Conservation (phyloP, 495 filamentous ascomycete species). For the Penicillium maclennaniae region DNA sequence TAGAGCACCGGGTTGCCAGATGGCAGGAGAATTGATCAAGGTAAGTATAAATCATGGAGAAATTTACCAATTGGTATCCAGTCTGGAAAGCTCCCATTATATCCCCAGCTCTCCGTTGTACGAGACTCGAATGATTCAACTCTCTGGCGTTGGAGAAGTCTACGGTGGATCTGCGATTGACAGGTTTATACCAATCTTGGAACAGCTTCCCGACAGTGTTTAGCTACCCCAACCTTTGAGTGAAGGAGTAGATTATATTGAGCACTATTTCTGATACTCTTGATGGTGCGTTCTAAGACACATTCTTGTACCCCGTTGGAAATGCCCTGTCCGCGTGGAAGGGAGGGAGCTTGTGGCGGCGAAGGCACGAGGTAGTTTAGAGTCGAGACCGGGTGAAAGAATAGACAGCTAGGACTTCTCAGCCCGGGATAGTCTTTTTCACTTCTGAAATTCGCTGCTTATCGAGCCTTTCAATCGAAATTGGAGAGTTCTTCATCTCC, state of each 20-base stretch:
- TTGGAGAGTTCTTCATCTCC: too few relatives aligned
- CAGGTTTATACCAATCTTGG: not conserved
- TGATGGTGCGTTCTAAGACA: too few relatives aligned
- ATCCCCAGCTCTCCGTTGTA: not conserved
- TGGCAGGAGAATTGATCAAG: not conserved
- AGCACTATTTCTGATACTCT: not conserved
- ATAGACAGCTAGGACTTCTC: not conserved
- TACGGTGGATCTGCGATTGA: not conserved
- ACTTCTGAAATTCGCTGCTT: too few relatives aligned
- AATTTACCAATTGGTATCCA: not conserved
- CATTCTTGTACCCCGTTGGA: not conserved
- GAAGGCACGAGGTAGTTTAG: not conserved
- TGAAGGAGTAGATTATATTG: not conserved
- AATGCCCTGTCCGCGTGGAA: not conserved
- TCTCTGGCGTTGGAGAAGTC: not conserved
- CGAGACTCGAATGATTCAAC: not conserved
- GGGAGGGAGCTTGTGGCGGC: not conserved
- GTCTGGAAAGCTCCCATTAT: not conserved
- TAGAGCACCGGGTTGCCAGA: not conserved
- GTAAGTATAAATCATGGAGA: not conserved
- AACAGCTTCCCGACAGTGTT: not conserved
- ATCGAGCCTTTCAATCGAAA: too few relatives aligned
- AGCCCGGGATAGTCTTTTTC: not conserved
- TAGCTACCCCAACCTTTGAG: not conserved
- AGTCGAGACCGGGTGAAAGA: not conserved